Evolutionary conservation across 768 basidiomycete genomes (phyloP).

Genomic region (Mrakia frigida): DNA sequence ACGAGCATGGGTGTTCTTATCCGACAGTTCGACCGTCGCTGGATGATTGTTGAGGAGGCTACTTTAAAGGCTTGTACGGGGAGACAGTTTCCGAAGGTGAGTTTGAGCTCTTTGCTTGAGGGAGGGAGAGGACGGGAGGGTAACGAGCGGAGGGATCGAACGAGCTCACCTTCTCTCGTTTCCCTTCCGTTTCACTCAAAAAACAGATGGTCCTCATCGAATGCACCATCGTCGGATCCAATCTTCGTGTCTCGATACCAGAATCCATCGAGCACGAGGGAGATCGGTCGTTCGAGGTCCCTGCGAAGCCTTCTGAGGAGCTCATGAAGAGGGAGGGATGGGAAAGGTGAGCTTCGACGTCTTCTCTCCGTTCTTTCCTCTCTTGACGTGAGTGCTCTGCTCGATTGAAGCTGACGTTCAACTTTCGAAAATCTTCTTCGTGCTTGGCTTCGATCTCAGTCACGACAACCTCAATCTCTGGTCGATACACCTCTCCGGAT

Average conservation of each 20-base stretch:
- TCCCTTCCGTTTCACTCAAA: background rate
- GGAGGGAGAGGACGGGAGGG: background rate
- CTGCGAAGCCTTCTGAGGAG: background rate
- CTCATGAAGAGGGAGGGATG: background rate
- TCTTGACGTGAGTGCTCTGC: background rate
- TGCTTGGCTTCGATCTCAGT: no score
- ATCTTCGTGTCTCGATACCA: background rate
- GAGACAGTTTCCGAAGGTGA: slow-evolving; percentile 14
- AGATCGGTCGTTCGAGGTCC: background rate
- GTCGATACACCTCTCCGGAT: slow-evolving; percentile 10
- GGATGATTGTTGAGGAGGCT: slow-evolving; percentile 26
- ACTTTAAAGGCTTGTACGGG: slow-evolving; percentile 26
- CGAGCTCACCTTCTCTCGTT: background rate
- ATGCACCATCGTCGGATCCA: background rate
- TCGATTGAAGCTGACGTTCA: no score
- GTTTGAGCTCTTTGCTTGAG: background rate
- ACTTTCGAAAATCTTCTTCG: no score
- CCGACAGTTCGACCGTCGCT: slow-evolving; percentile 24
- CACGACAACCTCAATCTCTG: slow-evolving; percentile 16
- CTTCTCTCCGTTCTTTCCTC: background rate
- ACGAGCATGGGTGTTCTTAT: no score
- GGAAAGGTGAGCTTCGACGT: background rate
- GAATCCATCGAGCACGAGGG: no score
- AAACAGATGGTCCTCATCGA: slow-evolving; percentile 30
- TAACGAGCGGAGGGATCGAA: background rate